A percentile compares a stretch with the other conserved stretches of the same genome.
Conservation (phyloP, 2,329 filamentous ascomycete species). For the Hypoxylon sp. region DNA sequence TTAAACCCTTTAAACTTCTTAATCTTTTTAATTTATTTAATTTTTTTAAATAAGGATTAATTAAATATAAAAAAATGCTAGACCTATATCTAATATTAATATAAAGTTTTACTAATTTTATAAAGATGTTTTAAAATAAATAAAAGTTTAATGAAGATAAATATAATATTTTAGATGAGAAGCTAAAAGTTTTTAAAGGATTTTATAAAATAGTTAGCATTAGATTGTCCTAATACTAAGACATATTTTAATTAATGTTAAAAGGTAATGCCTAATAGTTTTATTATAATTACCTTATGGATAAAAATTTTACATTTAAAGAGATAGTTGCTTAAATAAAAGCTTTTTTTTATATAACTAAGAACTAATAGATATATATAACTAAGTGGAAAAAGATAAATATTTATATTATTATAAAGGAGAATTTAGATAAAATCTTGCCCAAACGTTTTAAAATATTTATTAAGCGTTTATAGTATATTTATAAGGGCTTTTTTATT, state of each 20-base stretch:
- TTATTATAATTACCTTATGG: slow-evolving; percentile 15
- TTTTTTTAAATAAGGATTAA: too few relatives aligned
- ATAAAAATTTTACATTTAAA: slow-evolving; percentile 4
- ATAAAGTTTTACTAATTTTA: neutral
- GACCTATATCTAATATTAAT: neutral
- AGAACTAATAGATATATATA: slow-evolving; percentile 19
- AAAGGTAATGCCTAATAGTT: neutral
- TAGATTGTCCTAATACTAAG: neutral
- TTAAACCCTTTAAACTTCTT: too few relatives aligned
- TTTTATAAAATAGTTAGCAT: slow-evolving; percentile 1
- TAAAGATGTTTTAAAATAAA: neutral
- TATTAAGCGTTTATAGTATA: slow-evolving; percentile 4
- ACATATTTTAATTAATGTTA: slow-evolving; percentile 4
- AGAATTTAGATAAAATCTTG: neutral
- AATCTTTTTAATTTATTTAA: too few relatives aligned
- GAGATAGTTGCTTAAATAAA: neutral
- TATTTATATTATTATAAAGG: neutral
- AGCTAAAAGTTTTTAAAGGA: slow-evolving; percentile 13
- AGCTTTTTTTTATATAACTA: slow-evolving; percentile 10
- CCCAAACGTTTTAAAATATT: slow-evolving; percentile 3
- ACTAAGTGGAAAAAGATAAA: neutral
- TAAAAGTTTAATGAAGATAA: neutral
- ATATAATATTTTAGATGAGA: slow-evolving; percentile 6
- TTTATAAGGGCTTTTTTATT: too few relatives aligned
- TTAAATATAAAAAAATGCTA: too few relatives aligned